phyloP scores from a whole-genome alignment of 2,329 filamentous ascomycete species.

The Colletotrichum tropicale region DNA sequence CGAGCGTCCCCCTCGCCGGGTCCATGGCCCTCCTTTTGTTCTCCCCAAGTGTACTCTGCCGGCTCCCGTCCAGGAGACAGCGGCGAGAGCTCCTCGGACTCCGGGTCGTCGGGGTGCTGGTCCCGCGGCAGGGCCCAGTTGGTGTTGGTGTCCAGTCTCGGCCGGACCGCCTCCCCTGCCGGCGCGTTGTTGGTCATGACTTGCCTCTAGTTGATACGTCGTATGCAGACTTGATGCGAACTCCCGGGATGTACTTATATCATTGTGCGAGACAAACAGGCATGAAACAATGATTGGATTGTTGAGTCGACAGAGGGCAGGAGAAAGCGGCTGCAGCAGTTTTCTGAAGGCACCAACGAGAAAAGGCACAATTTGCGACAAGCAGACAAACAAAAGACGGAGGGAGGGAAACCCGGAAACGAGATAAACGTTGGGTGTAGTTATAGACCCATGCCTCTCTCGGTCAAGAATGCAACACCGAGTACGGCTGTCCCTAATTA shows the following conservation, averaged over 20 bases:
- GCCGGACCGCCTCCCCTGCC: not conserved
- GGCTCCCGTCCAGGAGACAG: not conserved
- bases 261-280: constrained; percentile 2
- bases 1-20: not conserved
- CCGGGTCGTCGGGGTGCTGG: not conserved
- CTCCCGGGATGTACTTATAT: not conserved
- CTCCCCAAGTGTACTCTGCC: not conserved
- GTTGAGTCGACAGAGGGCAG: not conserved
- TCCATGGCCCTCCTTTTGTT: constrained; percentile 1
- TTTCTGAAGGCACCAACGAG: not conserved
- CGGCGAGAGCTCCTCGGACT: not conserved
- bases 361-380: not conserved
- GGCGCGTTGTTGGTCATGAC: not conserved
- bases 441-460: not conserved
- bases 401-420: not conserved
- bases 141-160: not conserved
- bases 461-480: not conserved
- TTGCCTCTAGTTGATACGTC: not conserved
- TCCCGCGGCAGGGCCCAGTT: not conserved
- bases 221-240: not conserved
- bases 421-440: not conserved
- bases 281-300: not conserved
- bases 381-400: not conserved
- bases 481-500: not conserved
- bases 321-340: not conserved